These are phyloP conservation scores for Aegilops longissima DNA, from an alignment of 176 grass and related monocot species.

Conservation along the genomic window DNA sequence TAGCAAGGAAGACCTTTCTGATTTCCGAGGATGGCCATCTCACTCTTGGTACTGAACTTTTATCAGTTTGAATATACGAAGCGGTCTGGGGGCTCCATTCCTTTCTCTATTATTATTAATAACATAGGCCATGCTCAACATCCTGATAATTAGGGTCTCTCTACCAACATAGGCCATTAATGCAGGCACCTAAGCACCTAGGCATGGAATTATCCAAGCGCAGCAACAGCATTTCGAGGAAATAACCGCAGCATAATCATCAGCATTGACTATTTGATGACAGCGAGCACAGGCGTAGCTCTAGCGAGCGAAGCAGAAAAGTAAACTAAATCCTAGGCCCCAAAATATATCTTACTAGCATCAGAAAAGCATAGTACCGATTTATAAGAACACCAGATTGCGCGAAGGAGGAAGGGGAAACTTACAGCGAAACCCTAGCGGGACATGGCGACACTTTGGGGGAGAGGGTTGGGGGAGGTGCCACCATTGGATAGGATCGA, in stretches of 20 bases:
- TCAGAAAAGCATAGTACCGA: background rate
- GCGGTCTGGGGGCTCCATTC: background rate
- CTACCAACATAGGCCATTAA: background rate
- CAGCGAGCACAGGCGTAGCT: background rate
- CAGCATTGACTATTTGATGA: background rate
- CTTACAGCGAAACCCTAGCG: conserved; percentile 31
- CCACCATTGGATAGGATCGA: background rate
- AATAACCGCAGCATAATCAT: background rate
- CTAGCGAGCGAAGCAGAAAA: background rate
- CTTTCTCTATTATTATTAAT: background rate
- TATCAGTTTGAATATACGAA: background rate
- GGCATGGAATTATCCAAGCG: background rate
- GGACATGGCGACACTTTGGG: background rate
- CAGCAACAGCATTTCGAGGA: background rate
- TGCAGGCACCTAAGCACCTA: background rate
- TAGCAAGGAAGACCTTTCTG: background rate
- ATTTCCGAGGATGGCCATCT: background rate
- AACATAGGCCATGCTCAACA: background rate
- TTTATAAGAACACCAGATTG: background rate
- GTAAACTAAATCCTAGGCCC: background rate
- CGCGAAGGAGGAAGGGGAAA: no score
- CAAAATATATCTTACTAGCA: background rate
- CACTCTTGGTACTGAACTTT: background rate
- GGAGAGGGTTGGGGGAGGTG: no score
- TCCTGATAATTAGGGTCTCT: background rate